Base-by-base conservation (phyloP, 495 filamentous ascomycete genomes). In the Saxophila tyrrhenica region DNA sequence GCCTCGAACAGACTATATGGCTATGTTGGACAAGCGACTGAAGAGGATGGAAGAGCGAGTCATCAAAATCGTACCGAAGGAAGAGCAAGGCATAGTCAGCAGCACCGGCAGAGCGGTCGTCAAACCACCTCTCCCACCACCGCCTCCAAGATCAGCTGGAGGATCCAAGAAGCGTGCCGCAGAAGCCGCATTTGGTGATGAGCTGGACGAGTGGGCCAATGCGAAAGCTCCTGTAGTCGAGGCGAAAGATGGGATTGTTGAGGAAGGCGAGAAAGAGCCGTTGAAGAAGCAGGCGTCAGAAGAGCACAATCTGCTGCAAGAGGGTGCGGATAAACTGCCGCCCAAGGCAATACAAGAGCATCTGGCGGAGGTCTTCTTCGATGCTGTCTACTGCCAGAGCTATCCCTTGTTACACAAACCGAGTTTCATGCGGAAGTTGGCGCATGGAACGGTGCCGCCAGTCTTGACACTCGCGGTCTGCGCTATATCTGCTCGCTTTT, bases 1-100 rank as follows among this genome's bases (percentile, higher is more conserved):
- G n/a, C 91, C 92, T 38, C 78, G 92, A 53, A 95, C 91, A 16
- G 92, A 97, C 67, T 98, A 97, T 68, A 98, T 97, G 92, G 91
- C 91, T 16, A 98, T 95, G 91, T 69, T 97, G 58, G 92, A 98
- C 68, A 94, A 94, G 68, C 75, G 91, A 44, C 48, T 73, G 49
- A 70, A 69, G 72, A 73, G 89, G 50, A 98, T 98, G 92, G 92
- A 98, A 69, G 92, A 98, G 62, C 82, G 91, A 41, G 89, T 98
- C 42, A 94, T 96, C 72, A 96, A 95, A 67, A 84, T 89, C 51
- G 84, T 98, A 17, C 92, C 92, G 5, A 94, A 89, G 62, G 80
- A 88, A 29, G 88, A 92, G 60, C 65, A 73, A 25, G 70, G 72
- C 46, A 73, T 78, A 54, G 76, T 82, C 54, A 65, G 74, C 15